Base-by-base conservation (phyloP, 441 rosid genomes). In the Gossypium gossypioides region DNA sequence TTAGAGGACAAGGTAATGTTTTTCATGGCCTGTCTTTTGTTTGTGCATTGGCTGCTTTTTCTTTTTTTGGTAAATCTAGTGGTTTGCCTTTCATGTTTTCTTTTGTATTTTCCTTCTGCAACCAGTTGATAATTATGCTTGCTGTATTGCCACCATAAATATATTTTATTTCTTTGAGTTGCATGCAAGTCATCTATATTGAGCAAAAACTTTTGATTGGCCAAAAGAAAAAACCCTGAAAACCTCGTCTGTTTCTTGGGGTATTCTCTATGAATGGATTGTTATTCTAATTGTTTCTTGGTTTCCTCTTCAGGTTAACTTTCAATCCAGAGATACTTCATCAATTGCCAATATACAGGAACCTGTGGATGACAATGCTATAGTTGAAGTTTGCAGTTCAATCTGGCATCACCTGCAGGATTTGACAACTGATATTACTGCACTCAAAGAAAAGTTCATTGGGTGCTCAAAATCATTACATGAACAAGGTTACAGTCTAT, bases 321-420 rank as follows among this genome's bases (percentile, higher is more conserved):
- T 82, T 62, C 66, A 76, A 69, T 78, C 79, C 18, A 44, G 61
- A 72, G 85, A 79, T 76, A 74, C 84, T 68, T 85, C 82, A 83
- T 75, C 87, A 55, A 84, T 81, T 59, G 27, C 68, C 73, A 72
- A 76, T 74, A 42, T 80, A 78, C 84, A 75, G 42, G 88, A 82
- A 50, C 79, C 80, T 74, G 74, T 85, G 50, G 89, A 77, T 55
- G 88, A 77, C 70, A 77, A 75, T 74, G 75, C 72, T 72, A 68
- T 84, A 27, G 44, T 60, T 22, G 84, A 86, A 77, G 81, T 84
- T 63, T 80, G 83, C 80, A 79, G 76, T 75, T 84, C 79, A 70
- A 74, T 88, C 71, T 46, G 77, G 48, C 85, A 72, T 76, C 80
- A 78, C 73, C 77, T 93, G 82, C 92, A 89, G 78, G 89, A 81